phyloP scores from a whole-genome alignment of 495 filamentous ascomycete species.

The Apiosordaria backusii region DNA sequence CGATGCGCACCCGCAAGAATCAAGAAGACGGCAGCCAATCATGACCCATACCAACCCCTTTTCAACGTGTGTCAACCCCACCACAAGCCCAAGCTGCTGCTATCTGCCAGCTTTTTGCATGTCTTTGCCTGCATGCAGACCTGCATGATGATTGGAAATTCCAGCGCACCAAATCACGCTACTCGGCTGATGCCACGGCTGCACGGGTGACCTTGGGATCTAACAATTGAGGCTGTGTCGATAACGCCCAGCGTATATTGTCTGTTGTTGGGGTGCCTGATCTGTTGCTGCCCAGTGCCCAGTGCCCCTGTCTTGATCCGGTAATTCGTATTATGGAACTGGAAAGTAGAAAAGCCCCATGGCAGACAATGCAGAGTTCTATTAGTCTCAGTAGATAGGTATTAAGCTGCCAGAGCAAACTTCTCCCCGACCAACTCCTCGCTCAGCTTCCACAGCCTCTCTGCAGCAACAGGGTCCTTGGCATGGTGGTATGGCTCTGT shows the following conservation, averaged over 20 bases:
- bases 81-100: not conserved
- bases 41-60: no score
- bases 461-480: slow-evolving; percentile 40
- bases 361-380: not conserved
- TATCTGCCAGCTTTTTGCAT: not conserved
- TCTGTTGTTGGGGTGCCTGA: not conserved
- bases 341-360: no score
- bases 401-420: slow-evolving; percentile 27
- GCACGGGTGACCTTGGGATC: slow-evolving; percentile 6
- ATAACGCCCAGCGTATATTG: not conserved
- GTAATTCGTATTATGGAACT: not conserved
- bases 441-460: slow-evolving; percentile 49
- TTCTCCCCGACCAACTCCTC: slow-evolving; percentile 46
- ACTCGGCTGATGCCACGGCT: not conserved
- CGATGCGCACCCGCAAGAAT: not conserved
- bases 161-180: not conserved
- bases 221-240: not conserved
- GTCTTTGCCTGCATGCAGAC: not conserved
- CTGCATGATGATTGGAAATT: not conserved
- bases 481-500: slow-evolving; percentile 20
- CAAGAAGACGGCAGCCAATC: not conserved
- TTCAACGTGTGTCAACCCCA: no score
- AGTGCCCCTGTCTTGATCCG: not conserved
- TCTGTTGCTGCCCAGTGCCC: not conserved
- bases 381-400: not conserved